Evolutionary conservation across 2,329 filamentous ascomycete genomes (phyloP), one percentile per base, ranked within the genome.

Genomic region (Aspergillus uvarum): DNA sequence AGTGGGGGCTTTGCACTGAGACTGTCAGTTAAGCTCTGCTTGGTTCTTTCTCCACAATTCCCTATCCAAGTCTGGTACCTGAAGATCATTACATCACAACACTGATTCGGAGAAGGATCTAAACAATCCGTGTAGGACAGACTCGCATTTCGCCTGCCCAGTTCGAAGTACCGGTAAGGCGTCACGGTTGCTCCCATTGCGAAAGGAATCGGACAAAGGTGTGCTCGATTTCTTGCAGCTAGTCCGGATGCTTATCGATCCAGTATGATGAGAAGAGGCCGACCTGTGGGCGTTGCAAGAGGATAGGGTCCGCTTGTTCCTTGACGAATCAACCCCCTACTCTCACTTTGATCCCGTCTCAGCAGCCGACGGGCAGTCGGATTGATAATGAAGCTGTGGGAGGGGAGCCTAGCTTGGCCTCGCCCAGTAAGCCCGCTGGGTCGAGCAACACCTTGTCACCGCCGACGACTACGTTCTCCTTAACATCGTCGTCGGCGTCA

Each of bases 191-290:
- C 19, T 19, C 14, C 12, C 52, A 48, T 22, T 48, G 53, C 44
- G 35, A 55, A 24, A 55, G 19, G 2, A 55, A 55, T 35, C 42
- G 26, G 21, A 55, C 42, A 47, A 29, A 55, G 44, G 53, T 54
- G 24, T 12, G 52, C 47, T 54, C 29, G 38, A 21, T 32, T 54
- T 6, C 22, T 10, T 54, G 16, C 35, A 16, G 22, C 26, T n/a
- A 42, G 8, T 31, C 42, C 22, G 38, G 32, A 19, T 47, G 38
- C 51, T 54, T 16, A 54, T 19, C 38, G 22, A 10, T n/a, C n/a
- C 24, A 54, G 35, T 54, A 38, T 19, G 42, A 54, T 47, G 52
- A 54, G 26, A n/a, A 47, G 10, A 54, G 14, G 38, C 52, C 42
- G 16, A 26, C 14, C 7, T 47, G 42, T 22, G 52, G 38, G 5